Evolutionary conservation across 2,329 filamentous ascomycete genomes (phyloP).

Genomic region (Xylaria sp.): DNA sequence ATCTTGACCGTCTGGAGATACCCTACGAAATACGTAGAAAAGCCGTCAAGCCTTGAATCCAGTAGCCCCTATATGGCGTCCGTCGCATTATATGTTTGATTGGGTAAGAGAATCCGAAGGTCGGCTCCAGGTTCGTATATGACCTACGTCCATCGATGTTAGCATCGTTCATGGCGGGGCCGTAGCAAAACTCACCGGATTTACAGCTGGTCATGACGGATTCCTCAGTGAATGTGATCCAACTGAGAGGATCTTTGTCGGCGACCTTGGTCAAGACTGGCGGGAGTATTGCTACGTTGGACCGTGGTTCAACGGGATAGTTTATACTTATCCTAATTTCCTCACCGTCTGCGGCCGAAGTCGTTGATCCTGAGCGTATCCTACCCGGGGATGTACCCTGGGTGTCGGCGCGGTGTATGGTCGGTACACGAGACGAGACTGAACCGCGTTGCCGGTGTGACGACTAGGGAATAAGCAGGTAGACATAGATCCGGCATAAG

Average conservation of each 20-base stretch:
- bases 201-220: conserved; percentile 93
- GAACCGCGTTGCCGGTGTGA: conserved; percentile 68
- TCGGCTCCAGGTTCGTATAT: conserved; percentile 57
- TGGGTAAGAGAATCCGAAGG: conserved; percentile 54
- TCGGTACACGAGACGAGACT: conserved; percentile 62
- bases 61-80: background rate
- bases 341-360: conserved; percentile 62
- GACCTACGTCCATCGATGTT: conserved; percentile 46
- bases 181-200: conserved; percentile 71
- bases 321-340: conserved; percentile 69
- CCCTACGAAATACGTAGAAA: background rate
- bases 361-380: conserved; percentile 76
- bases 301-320: conserved; percentile 86
- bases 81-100: conserved; percentile 23
- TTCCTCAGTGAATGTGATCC: conserved; percentile 93
- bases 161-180: conserved; percentile 13
- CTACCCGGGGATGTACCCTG: conserved; percentile 67
- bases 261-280: conserved; percentile 91
- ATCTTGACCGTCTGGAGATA: background rate
- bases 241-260: conserved; percentile 86
- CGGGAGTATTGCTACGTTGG: conserved; percentile 85
- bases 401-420: conserved; percentile 69
- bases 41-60: background rate
- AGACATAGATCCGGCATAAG: conserved; percentile 24
- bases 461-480: conserved; percentile 51